Evolutionary conservation across 2,329 filamentous ascomycete genomes (phyloP).

Genomic region (Fusarium siculi): DNA sequence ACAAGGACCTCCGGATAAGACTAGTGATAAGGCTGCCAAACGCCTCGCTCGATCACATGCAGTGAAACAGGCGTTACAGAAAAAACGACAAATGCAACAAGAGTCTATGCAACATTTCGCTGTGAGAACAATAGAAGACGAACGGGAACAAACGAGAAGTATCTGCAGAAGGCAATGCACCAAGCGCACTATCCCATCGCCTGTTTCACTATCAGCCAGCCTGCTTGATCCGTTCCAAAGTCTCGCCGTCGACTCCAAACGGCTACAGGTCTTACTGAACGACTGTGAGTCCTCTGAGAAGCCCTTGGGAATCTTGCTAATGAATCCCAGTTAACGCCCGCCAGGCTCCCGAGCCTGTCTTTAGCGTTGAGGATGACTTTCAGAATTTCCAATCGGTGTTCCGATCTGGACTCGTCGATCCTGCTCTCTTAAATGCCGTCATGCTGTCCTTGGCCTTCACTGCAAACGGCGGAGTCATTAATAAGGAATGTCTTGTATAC

Average conservation of each 20-base stretch:
- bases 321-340: constrained; percentile 34
- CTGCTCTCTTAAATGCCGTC: constrained; percentile 52
- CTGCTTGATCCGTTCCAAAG: constrained; percentile 24
- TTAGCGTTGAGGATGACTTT: constrained; percentile 52
- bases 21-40: not conserved
- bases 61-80: constrained; percentile 18
- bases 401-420: constrained; percentile 47
- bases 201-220: not conserved
- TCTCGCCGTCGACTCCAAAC: constrained; percentile 14
- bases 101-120: constrained; percentile 19
- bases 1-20: not conserved
- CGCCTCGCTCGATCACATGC: constrained; percentile 37
- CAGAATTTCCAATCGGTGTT: constrained; percentile 52
- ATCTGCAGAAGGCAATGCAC: fast-evolving
- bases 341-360: constrained; percentile 49
- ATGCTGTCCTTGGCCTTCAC: constrained; percentile 54
- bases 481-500: constrained; percentile 51
- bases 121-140: not conserved
- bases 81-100: constrained; percentile 24
- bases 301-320: fast-evolving
- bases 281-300: constrained; percentile 5
- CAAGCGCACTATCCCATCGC: not conserved
- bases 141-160: not conserved
- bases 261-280: constrained; percentile 14
- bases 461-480: constrained; percentile 36